These are phyloP conservation scores for Entomortierella beljakovae DNA, from an alignment of 192 early-diverging fungal genomes.

Conservation along the genomic window DNA sequence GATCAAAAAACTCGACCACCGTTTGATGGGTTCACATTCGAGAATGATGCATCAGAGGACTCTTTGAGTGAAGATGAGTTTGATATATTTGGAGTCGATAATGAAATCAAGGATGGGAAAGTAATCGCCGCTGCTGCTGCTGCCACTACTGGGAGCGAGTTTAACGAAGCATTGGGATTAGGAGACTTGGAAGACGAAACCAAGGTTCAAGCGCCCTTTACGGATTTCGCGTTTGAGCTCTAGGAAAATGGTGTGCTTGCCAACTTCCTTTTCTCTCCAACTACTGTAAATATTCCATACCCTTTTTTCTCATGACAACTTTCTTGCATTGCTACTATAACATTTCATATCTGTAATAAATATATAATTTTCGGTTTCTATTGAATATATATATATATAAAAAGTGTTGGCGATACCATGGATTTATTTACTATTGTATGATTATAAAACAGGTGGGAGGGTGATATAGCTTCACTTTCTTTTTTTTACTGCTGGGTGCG, in stretches of 20 bases:
- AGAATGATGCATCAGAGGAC: conserved; percentile 32
- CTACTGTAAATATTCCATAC: conserved; percentile 17
- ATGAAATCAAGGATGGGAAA: background rate
- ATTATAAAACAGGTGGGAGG: background rate
- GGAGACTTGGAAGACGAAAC: conserved; percentile 34
- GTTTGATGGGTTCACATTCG: conserved; percentile 48
- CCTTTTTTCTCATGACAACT: no score
- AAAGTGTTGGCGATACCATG: no score
- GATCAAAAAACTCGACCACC: conserved; percentile 31
- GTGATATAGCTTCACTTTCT: background rate
- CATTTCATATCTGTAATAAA: no score
- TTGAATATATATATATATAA: no score
- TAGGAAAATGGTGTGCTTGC: background rate
- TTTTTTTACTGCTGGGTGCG: conserved; percentile 54
- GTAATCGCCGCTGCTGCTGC: background rate
- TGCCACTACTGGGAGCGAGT: background rate
- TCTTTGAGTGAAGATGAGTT: conserved; percentile 47
- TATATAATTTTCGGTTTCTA: no score
- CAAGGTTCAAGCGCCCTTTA: conserved; percentile 37
- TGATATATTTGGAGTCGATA: conserved; percentile 21
- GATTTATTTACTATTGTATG: no score
- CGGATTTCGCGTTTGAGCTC: conserved; percentile 40
- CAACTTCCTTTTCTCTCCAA: background rate
- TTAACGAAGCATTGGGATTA: conserved; percentile 27
- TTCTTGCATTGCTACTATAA: no score